Conservation (phyloP, 1,284 basidiomycete species). For the Sanguinoderma infundibulare region DNA sequence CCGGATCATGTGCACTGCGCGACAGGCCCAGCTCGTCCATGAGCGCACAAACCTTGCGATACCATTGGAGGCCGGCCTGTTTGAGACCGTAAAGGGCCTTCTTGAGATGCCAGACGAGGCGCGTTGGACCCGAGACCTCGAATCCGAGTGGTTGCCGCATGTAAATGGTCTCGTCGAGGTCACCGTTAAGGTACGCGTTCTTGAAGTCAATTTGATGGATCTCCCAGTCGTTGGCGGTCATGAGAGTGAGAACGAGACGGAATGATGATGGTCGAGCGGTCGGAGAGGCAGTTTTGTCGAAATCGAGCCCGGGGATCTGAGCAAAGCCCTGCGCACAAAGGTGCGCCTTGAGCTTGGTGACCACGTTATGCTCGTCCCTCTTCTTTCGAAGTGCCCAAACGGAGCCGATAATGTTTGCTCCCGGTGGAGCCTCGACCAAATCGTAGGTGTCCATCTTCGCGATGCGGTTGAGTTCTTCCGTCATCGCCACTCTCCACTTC, state of each 20-base stretch:
- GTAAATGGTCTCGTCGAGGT: constrained; percentile 30
- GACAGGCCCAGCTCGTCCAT: constrained; percentile 17
- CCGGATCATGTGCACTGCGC: constrained; percentile 13
- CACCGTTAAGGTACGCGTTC: constrained; percentile 34
- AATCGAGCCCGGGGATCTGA: constrained; percentile 47
- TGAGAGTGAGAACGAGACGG: constrained; percentile 40
- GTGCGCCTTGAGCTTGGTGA: constrained; percentile 41
- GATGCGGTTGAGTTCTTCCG: too few species aligned
- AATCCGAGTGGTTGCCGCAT: constrained; percentile 31
- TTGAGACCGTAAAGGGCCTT: constrained; percentile 32
- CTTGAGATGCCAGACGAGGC: constrained; percentile 19
- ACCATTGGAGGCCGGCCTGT: constrained; percentile 25
- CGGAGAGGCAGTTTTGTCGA: constrained; percentile 43
- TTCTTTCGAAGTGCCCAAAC: constrained; percentile 46
- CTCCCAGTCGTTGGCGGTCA: constrained; percentile 28
- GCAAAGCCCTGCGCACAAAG: constrained; percentile 47
- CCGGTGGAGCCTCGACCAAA: constrained; percentile 29
- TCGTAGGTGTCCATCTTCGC: constrained; percentile 29
- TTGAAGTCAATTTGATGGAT: constrained; percentile 39
- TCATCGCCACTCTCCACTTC: too few species aligned
- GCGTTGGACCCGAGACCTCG: constrained; percentile 11
- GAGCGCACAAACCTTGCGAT: constrained; percentile 5
- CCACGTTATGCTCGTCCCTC: constrained; percentile 34
- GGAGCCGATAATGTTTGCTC: constrained; percentile 17
- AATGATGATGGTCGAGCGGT: too few species aligned